Conservation (phyloP, 2,329 filamentous ascomycete genomes). For the Emmonsiellopsis sp. region DNA sequence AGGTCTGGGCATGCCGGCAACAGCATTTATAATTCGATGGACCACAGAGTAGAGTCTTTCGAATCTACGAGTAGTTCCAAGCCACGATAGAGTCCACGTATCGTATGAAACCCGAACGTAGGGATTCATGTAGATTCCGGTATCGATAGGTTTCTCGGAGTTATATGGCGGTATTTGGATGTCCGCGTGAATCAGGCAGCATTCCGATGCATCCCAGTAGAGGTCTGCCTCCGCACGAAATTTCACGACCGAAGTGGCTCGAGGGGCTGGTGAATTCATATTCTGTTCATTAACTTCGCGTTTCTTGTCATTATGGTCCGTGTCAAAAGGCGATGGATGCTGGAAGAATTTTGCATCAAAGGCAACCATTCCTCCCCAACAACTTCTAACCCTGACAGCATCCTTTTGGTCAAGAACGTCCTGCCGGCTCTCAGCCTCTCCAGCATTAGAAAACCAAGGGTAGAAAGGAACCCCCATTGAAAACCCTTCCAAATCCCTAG, state of each 20-base stretch:
- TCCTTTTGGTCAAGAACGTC: conserved; percentile 52
- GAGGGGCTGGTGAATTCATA: conserved; percentile 11
- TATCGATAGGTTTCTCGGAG: conserved; percentile 30
- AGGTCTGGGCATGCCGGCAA: conserved; percentile 47
- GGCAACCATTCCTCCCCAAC: conserved; percentile 66
- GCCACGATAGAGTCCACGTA: conserved; percentile 45
- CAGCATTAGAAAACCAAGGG: conserved; percentile 55
- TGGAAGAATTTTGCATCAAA: conserved; percentile 40
- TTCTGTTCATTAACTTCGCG: conserved; percentile 3
- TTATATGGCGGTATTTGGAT: conserved; percentile 27
- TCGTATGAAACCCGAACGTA: conserved; percentile 64
- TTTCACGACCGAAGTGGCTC: conserved; percentile 34
- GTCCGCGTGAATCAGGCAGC: conserved; percentile 49
- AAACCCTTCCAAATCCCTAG: conserved; percentile 59
- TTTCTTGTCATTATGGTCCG: not conserved
- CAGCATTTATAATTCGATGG: conserved; percentile 48
- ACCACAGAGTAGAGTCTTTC: conserved; percentile 54
- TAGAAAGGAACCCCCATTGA: conserved; percentile 61
- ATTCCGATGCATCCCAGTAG: conserved; percentile 57
- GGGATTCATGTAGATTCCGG: conserved; percentile 64
- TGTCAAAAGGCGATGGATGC: not conserved
- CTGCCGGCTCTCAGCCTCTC: conserved; percentile 44
- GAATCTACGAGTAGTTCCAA: conserved; percentile 52
- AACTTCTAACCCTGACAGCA: conserved; percentile 59
- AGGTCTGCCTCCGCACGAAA: conserved; percentile 51